Base-by-base conservation (phyloP, 495 filamentous ascomycete species). In the Aspergillus avenaceus region DNA sequence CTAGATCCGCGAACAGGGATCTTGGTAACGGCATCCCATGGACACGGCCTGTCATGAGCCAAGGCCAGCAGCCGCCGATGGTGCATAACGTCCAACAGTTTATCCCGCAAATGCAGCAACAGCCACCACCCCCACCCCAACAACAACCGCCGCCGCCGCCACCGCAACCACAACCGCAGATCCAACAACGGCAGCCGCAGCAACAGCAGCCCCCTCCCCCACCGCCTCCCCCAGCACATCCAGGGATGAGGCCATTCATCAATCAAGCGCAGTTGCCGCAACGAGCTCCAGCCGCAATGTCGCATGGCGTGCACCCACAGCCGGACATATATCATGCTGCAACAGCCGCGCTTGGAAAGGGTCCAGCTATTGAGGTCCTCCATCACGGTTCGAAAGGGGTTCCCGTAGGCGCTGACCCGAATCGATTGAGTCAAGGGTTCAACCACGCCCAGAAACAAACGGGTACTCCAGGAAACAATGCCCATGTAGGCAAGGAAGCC, bases 91-190 rank as follows among this genome's bases (percentile, higher is more conserved):
- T 32, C 18, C 45, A 14, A 5, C 54, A 52, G 32, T n/a, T n/a
- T n/a, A n/a, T n/a, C n/a, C n/a, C n/a, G n/a, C n/a, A n/a, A n/a
- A n/a, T n/a, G n/a, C n/a, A n/a, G n/a, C n/a, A n/a, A n/a, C 41
- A 50, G 25, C 21, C 22, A 7, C 45, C 16, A 1, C 44, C 52
- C 12, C 41, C 46, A 29, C 42, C 47, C 12, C 51, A 54, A 11
- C 54, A 54, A 5, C 50, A 51, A 13, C 37, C 21, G 0, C 54
- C 45, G 12, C 45, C 34, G 23, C 41, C 22, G 27, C 51, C 47
- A 1, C 43, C 47, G n/a, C n/a, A n/a, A n/a, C n/a, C n/a, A n/a
- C n/a, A n/a, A n/a, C n/a, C n/a, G n/a, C n/a, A n/a, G n/a, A n/a
- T n/a, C n/a, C n/a, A n/a, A n/a, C n/a, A n/a, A n/a, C 41, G 46